These are phyloP conservation scores for Xerocomus spinulosus DNA, from an alignment of 768 basidiomycete species.

Conservation along the genomic window DNA sequence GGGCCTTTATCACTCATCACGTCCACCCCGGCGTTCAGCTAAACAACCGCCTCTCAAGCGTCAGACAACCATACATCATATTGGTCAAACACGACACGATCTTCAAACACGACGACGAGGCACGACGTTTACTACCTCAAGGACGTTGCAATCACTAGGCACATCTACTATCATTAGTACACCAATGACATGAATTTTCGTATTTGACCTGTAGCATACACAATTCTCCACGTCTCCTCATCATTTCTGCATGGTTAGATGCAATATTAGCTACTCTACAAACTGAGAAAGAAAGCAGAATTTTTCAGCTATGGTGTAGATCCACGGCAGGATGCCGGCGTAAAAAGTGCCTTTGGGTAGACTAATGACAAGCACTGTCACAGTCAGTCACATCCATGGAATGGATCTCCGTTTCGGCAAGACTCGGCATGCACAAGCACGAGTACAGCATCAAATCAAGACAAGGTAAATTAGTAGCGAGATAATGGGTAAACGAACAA, in stretches of 20 bases:
- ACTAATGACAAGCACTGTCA: neutral
- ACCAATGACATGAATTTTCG: neutral
- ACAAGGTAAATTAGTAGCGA: too few species aligned
- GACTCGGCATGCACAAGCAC: too few species aligned
- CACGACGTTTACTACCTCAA: too few species aligned
- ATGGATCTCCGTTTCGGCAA: neutral
- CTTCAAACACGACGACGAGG: too few species aligned
- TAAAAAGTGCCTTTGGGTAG: neutral
- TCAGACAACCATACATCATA: too few species aligned
- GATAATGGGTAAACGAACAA: too few species aligned
- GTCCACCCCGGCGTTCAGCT: too few species aligned
- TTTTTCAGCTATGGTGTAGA: neutral
- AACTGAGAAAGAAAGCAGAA: neutral
- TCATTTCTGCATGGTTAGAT: neutral
- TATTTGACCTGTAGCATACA: neutral
- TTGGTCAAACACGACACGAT: too few species aligned
- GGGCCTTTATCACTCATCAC: too few species aligned
- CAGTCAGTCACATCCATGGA: neutral
- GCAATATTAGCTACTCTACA: neutral
- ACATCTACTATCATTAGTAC: neutral
- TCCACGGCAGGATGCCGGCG: neutral
- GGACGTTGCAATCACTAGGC: too few species aligned
- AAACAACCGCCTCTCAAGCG: too few species aligned
- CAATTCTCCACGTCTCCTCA: neutral
- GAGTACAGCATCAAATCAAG: too few species aligned